A percentile compares a stretch with the other conserved stretches of the same genome.
phyloP scores from a whole-genome alignment of 1,284 basidiomycete species.

The Somion occarium region DNA sequence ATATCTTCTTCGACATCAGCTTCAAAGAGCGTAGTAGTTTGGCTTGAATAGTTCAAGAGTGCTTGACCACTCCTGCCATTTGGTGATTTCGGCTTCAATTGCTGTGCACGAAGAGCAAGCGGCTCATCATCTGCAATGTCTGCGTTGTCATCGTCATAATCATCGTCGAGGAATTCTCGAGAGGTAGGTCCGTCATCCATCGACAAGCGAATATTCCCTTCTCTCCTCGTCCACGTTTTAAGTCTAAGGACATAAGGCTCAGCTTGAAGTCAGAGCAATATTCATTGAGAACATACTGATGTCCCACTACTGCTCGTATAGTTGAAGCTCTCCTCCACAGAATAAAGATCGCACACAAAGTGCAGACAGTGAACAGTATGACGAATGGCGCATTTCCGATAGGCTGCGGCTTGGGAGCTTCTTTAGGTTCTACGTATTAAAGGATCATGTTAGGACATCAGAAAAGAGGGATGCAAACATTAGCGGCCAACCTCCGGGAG shows the following conservation, averaged over 20 bases:
- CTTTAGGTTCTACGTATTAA: slow-evolving; percentile 58
- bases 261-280: no score
- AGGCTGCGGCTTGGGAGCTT: slow-evolving; percentile 61
- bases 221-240: slow-evolving; percentile 47
- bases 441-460: no score
- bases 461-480: no score
- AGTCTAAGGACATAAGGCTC: slow-evolving; percentile 51
- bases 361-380: slow-evolving; percentile 56
- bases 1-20: neutral
- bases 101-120: slow-evolving; percentile 13
- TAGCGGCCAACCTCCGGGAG: no score
- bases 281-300: slow-evolving; percentile 42
- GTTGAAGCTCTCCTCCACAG: slow-evolving; percentile 60
- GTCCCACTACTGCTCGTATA: slow-evolving; percentile 56
- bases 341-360: slow-evolving; percentile 55
- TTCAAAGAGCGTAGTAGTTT: neutral
- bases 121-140: slow-evolving; percentile 24
- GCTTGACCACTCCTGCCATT: neutral
- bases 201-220: slow-evolving; percentile 64
- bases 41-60: neutral
- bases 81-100: slow-evolving; percentile 1
- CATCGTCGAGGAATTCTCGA: slow-evolving; percentile 58
- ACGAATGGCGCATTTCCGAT: slow-evolving; percentile 52
- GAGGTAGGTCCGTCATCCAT: slow-evolving; percentile 69
- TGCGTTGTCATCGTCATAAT: slow-evolving; percentile 46